These are phyloP conservation scores for Silene noctiflora DNA, from an alignment of 179 eudicot species.

Conservation along the genomic window DNA sequence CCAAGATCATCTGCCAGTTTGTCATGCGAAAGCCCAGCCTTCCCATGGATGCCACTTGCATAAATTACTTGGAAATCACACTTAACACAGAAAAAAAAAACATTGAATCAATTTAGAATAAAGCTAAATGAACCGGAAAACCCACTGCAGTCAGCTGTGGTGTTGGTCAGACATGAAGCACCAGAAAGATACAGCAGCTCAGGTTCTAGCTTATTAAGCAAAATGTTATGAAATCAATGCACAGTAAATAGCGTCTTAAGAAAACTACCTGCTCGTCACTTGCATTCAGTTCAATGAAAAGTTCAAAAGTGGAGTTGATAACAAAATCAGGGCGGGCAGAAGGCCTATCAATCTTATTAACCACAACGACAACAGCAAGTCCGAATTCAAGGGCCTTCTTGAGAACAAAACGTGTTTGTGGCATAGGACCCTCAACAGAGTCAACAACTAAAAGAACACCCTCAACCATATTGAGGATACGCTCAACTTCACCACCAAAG, in stretches of 20 bases:
- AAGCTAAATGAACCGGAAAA: background rate
- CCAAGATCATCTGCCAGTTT: conserved; percentile 92
- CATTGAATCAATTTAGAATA: background rate
- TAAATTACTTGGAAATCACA: conserved; percentile 97
- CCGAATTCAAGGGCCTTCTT: conserved; percentile 98
- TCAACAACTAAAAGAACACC: conserved; percentile 97
- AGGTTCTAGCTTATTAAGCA: background rate
- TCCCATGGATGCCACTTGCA: conserved; percentile 91
- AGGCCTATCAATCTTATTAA: conserved; percentile 91
- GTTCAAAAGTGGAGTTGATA: conserved; percentile 93
- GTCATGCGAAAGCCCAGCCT: conserved; percentile 87
- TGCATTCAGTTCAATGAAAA: conserved; percentile 92
- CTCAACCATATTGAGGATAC: conserved; percentile 96
- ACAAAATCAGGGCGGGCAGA: conserved; percentile 95
- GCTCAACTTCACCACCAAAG: conserved; percentile 99
- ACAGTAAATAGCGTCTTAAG: conserved; percentile 3
- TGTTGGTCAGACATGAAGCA: background rate
- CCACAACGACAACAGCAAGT: conserved; percentile 92
- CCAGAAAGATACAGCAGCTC: background rate
- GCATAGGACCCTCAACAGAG: conserved; percentile 99
- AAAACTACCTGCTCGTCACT: conserved; percentile 80
- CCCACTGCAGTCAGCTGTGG: background rate
- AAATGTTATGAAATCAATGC: background rate
- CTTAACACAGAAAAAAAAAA: conserved; percentile 40
- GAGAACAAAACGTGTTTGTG: conserved; percentile 93